These are phyloP conservation scores for Ceratobasidium sp. DNA, from an alignment of 1,284 basidiomycete species.

Conservation along the genomic window DNA sequence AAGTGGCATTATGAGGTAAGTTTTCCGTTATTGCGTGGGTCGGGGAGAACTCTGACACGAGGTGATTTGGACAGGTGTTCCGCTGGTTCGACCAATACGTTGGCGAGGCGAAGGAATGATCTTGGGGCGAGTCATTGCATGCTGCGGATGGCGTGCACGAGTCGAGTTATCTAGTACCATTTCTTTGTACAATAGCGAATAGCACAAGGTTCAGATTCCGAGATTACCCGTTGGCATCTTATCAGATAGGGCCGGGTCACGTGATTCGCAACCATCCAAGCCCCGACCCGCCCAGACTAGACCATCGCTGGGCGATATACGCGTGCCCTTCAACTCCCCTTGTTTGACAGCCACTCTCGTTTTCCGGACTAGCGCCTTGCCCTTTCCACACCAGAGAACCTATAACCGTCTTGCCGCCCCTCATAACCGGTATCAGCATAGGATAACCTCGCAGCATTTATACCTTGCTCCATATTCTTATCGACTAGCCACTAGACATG, in stretches of 20 bases:
- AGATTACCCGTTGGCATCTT: constrained; percentile 19
- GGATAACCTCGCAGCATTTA: constrained; percentile 15
- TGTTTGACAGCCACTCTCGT: constrained; percentile 2
- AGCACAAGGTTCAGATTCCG: background rate
- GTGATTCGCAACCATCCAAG: constrained; percentile 1
- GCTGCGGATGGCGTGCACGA: constrained; percentile 1
- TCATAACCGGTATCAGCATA: background rate
- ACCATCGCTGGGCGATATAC: constrained; percentile 20
- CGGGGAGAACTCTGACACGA: constrained; percentile 18
- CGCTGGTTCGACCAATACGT: constrained; percentile 84
- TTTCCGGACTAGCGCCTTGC: background rate
- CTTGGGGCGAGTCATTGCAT: constrained; percentile 9
- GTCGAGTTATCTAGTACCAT: background rate
- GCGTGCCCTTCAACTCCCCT: background rate
- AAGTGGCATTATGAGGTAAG: constrained; percentile 88
- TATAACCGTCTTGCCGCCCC: background rate
- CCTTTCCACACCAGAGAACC: background rate
- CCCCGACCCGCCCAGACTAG: constrained; percentile 3
- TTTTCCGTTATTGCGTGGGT: background rate
- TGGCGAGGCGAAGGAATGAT: constrained; percentile 56
- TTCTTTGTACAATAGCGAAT: constrained; percentile 10
- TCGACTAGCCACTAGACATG: constrained; percentile 12
- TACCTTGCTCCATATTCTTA: constrained; percentile 2
- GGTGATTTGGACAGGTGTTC: constrained; percentile 56
- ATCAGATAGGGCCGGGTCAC: constrained; percentile 8